Percentiles rank a stretch among this genome's conserved stretches.
Evolutionary conservation across 768 basidiomycete species (phyloP).

Genomic region (Pleurotus citrinopileatus): DNA sequence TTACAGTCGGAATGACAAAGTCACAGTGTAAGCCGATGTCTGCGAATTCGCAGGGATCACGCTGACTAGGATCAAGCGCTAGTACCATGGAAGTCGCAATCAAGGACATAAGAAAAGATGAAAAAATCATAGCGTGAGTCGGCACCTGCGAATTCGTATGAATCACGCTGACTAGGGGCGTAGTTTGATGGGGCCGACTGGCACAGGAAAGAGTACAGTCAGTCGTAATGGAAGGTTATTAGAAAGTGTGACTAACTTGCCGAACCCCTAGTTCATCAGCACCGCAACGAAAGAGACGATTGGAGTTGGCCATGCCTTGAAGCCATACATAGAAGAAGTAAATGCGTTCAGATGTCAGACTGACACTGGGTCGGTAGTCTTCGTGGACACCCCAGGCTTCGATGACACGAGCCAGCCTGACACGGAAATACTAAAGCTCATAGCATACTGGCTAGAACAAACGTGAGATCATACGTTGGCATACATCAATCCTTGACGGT

Average conservation of each 20-base stretch:
- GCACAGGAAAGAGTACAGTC: conserved; percentile 29
- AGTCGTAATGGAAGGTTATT: background rate
- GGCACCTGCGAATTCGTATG: too few species aligned
- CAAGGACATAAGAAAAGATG: background rate
- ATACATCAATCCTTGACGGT: background rate
- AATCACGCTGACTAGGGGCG: too few species aligned
- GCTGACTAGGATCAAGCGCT: background rate
- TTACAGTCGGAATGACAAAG: too few species aligned
- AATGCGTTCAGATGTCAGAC: conserved; percentile 14
- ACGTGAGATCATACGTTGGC: conserved; percentile 15
- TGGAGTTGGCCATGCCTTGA: conserved; percentile 19
- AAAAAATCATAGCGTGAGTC: background rate
- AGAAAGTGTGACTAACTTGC: too few species aligned
- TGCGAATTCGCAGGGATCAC: too few species aligned
- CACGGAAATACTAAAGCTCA: conserved; percentile 21
- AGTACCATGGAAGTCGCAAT: background rate
- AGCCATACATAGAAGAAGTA: conserved; percentile 21
- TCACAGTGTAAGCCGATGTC: too few species aligned
- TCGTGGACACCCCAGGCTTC: conserved; percentile 26
- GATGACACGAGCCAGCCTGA: conserved; percentile 21
- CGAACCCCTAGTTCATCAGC: conserved; percentile 19
- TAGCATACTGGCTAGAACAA: conserved; percentile 23
- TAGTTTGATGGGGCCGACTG: conserved; percentile 28
- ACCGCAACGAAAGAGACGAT: conserved; percentile 12
- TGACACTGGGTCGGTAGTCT: conserved; percentile 14